A percentile compares a stretch with the other conserved stretches of the same genome.
Evolutionary conservation across 2,329 filamentous ascomycete species (phyloP).

Genomic region (Ophiostoma himal-ulmi): DNA sequence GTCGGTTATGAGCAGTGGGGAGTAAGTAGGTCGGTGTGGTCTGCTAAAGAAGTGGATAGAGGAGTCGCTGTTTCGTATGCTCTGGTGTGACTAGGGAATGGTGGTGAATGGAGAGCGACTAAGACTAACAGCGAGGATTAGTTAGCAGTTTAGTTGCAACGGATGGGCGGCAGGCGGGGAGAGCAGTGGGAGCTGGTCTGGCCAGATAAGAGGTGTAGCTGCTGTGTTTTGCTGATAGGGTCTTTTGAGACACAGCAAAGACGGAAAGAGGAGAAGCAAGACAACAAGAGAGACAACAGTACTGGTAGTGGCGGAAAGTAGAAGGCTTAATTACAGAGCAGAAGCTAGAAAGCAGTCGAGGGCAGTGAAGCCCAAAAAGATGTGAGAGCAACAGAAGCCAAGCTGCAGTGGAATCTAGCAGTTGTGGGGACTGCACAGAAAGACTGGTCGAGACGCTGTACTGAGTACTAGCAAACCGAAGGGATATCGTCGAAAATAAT

Average conservation of each 20-base stretch:
- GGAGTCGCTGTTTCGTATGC: slow-evolving; percentile 11
- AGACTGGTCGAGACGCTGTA: not conserved
- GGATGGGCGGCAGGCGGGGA: slow-evolving; percentile 8
- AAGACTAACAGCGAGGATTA: not conserved
- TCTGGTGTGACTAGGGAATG: not conserved
- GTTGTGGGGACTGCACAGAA: not conserved
- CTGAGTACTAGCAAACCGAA: not conserved
- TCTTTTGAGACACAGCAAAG: not conserved
- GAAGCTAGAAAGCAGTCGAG: not conserved
- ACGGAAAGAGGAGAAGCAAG: not conserved
- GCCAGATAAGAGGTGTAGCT: not conserved
- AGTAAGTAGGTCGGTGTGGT: not conserved
- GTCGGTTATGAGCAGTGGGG: slow-evolving; percentile 1
- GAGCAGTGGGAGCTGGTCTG: slow-evolving; percentile 3
- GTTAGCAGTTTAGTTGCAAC: not conserved
- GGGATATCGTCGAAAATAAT: not conserved
- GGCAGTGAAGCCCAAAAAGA: not conserved
- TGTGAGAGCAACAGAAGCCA: not conserved
- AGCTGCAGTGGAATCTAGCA: not conserved
- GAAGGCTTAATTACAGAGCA: not conserved
- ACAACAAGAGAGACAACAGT: not conserved
- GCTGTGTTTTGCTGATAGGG: not conserved
- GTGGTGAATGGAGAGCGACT: not conserved
- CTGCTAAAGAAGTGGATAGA: not conserved
- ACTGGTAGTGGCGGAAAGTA: not conserved